phyloP scores from a whole-genome alignment of 176 grass and related monocot species.

The maize (Zea mays) region Zm-B73-REFERENCE-NAM-5.0 NC_050096.1:274677001-274677500 shows the following conservation, averaged over 20 bases:
- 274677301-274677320: slow-evolving; percentile 69
- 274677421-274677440: background rate
- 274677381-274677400: slow-evolving; percentile 1
- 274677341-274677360: slow-evolving; percentile 14
- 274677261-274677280: slow-evolving; percentile 93
- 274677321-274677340: background rate
- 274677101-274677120: slow-evolving; percentile 99
- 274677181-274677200: slow-evolving; percentile 16
- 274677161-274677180: slow-evolving; percentile 9
- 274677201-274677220: slow-evolving; percentile 98
- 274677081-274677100: slow-evolving; percentile 99
- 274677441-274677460: background rate
- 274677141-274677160: slow-evolving; percentile 30
- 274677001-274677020: slow-evolving; percentile 4
- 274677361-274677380: background rate
- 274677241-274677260: slow-evolving; percentile 81
- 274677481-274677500: background rate
- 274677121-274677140: slow-evolving; percentile 56
- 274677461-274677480: background rate
- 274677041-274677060: slow-evolving; percentile 63
- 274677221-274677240: slow-evolving; percentile 95
- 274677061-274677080: slow-evolving; percentile 96
- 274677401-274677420: background rate
- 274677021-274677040: slow-evolving; percentile 8
- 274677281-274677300: slow-evolving; percentile 67